Percentiles rank a stretch among this genome's conserved stretches.
These are phyloP conservation scores for Ceratobasidium sp. DNA, from an alignment of 1,284 basidiomycete species.

Conservation along the genomic window DNA sequence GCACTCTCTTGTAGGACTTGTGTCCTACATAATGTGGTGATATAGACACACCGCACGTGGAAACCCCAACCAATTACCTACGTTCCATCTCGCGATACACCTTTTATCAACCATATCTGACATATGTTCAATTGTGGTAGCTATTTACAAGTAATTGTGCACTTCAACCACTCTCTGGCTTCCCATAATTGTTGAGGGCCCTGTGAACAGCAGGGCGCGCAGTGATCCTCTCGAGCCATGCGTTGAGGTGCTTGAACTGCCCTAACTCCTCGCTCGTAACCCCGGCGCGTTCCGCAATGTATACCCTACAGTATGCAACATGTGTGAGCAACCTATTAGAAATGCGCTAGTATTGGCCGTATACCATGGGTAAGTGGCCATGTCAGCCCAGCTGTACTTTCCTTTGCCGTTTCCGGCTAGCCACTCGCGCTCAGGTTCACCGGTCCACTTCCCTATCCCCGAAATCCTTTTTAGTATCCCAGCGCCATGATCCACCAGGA, in stretches of 20 bases:
- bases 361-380: slow-evolving; percentile 32
- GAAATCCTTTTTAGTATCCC: not conserved
- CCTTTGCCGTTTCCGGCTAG: slow-evolving; percentile 41
- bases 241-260: slow-evolving; percentile 34
- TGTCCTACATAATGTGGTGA: no score
- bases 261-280: slow-evolving; percentile 37
- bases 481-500: not conserved
- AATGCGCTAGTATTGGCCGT: not conserved
- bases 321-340: not conserved
- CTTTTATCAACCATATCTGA: no score
- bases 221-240: slow-evolving; percentile 35
- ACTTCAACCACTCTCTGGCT: slow-evolving; percentile 10
- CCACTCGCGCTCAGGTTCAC: slow-evolving; percentile 36
- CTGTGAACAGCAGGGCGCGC: slow-evolving; percentile 37
- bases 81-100: no score
- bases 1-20: no score
- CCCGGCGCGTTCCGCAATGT: slow-evolving; percentile 36
- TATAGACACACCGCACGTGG: no score
- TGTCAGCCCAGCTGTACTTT: slow-evolving; percentile 43
- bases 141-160: not conserved
- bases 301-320: slow-evolving; percentile 18
- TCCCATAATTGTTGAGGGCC: slow-evolving; percentile 34
- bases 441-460: slow-evolving; percentile 24
- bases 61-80: no score
- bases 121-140: not conserved